phyloP scores from a whole-genome alignment of 108 stramenopile genomes.

The Epipyxis sp. region DNA sequence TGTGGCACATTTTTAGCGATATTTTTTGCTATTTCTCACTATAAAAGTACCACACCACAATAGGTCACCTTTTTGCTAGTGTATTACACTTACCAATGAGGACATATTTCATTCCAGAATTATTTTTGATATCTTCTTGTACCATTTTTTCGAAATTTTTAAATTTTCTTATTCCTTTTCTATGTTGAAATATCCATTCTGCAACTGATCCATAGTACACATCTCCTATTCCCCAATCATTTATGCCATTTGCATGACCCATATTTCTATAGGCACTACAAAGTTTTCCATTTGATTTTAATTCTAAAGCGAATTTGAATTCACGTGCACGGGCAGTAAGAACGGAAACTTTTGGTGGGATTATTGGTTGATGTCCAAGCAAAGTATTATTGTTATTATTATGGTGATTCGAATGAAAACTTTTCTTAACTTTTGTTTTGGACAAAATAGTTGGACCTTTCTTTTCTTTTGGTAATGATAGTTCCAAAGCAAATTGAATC shows the following conservation, averaged over 20 bases:
- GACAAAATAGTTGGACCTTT: background rate
- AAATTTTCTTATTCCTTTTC: constrained; percentile 81
- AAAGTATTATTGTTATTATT: background rate
- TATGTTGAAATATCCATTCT: constrained; percentile 83
- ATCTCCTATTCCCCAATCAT: constrained; percentile 82
- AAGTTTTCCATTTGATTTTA: constrained; percentile 72
- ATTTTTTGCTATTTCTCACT: too few relatives aligned
- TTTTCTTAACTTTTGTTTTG: too few relatives aligned
- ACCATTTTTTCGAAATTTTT: constrained; percentile 77
- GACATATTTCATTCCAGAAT: background rate
- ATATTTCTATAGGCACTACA: constrained; percentile 67
- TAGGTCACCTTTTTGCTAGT: background rate
- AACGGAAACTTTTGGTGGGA: background rate
- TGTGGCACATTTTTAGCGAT: too few relatives aligned
- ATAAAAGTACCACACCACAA: too few relatives aligned
- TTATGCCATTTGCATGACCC: constrained; percentile 65
- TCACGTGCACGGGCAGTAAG: constrained; percentile 66
- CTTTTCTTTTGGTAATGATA: constrained; percentile 49
- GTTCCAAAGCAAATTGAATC: constrained; percentile 82
- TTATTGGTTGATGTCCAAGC: too few relatives aligned
- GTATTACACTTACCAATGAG: background rate
- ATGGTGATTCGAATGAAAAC: background rate
- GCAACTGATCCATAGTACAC: constrained; percentile 89
- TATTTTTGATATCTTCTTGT: constrained; percentile 62
- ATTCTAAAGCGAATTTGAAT: constrained; percentile 84